Conservation (phyloP, 2,329 filamentous ascomycete species). For the Colletotrichum brevisporum region DNA sequence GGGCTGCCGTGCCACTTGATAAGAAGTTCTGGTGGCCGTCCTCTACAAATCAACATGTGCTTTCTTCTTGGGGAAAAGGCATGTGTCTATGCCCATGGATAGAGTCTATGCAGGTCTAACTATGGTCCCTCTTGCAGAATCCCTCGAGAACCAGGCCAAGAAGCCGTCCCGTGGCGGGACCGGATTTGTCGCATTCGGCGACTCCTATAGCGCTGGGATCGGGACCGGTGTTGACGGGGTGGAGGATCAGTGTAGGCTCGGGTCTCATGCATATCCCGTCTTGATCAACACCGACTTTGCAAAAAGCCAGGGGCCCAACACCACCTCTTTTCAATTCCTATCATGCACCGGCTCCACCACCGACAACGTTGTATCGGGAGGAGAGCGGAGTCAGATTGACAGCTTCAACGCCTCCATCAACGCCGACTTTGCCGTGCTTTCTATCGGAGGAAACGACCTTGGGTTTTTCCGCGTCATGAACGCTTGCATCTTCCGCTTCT, state of each 20-base stretch:
- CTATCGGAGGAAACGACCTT: slow-evolving; percentile 64
- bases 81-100: too few species aligned
- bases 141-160: neutral
- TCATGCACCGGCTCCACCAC: slow-evolving; percentile 63
- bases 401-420: slow-evolving; percentile 54
- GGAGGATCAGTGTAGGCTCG: slow-evolving; percentile 57
- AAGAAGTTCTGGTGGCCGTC: too few species aligned
- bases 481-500: slow-evolving; percentile 65
- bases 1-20: too few species aligned
- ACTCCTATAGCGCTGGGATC: slow-evolving; percentile 65
- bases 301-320: slow-evolving; percentile 44
- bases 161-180: neutral
- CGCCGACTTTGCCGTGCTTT: slow-evolving; percentile 60
- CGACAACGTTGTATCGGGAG: slow-evolving; percentile 54
- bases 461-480: slow-evolving; percentile 66
- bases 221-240: slow-evolving; percentile 58
- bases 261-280: too few species aligned
- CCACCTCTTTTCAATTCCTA: slow-evolving; percentile 58
- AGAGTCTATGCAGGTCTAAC: too few species aligned
- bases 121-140: neutral
- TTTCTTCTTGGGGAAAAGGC: too few species aligned
- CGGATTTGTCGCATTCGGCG: slow-evolving; percentile 58
- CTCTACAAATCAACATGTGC: too few species aligned
- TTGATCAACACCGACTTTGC: slow-evolving; percentile 49
- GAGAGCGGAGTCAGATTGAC: slow-evolving; percentile 58